Conservation (phyloP, 371 early-diverging fungal species). For the Apophysomyces ossiformis region DNA sequence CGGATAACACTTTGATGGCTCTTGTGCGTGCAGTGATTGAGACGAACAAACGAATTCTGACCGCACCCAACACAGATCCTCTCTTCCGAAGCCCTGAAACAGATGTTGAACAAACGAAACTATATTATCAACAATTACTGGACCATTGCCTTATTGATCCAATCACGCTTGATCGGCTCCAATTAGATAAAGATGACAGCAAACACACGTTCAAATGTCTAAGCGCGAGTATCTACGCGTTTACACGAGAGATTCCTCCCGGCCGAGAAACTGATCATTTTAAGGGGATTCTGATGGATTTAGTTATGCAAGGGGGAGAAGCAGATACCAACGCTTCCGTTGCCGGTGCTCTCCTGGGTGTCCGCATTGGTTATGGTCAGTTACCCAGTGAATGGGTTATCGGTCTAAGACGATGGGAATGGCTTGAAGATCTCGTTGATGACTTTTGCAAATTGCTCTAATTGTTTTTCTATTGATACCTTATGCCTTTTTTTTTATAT, state of each 20-base stretch:
- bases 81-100: slow-evolving; percentile 51
- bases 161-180: slow-evolving; percentile 30
- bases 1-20: slow-evolving; percentile 39
- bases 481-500: slow-evolving; percentile 1
- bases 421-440: slow-evolving; percentile 52
- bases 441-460: slow-evolving; percentile 51
- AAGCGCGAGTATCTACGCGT: slow-evolving; percentile 57
- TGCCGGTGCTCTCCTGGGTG: slow-evolving; percentile 68
- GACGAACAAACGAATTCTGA: slow-evolving; percentile 56
- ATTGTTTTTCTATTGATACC: slow-evolving; percentile 5
- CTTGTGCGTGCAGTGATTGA: slow-evolving; percentile 54
- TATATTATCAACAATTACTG: slow-evolving; percentile 40
- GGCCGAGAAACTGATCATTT: slow-evolving; percentile 48
- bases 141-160: slow-evolving; percentile 40
- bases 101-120: slow-evolving; percentile 35
- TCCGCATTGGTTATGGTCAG: slow-evolving; percentile 56
- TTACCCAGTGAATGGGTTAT: slow-evolving; percentile 63
- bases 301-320: slow-evolving; percentile 68
- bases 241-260: slow-evolving; percentile 46
- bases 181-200: slow-evolving; percentile 48
- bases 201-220: slow-evolving; percentile 66
- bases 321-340: slow-evolving; percentile 71
- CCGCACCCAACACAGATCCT: slow-evolving; percentile 46
- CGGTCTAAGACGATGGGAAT: slow-evolving; percentile 57
- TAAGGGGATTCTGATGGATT: slow-evolving; percentile 54